Evolutionary conservation across 192 early-diverging fungal genomes (phyloP).

Genomic region (Polychytrium aggregatum): DNA sequence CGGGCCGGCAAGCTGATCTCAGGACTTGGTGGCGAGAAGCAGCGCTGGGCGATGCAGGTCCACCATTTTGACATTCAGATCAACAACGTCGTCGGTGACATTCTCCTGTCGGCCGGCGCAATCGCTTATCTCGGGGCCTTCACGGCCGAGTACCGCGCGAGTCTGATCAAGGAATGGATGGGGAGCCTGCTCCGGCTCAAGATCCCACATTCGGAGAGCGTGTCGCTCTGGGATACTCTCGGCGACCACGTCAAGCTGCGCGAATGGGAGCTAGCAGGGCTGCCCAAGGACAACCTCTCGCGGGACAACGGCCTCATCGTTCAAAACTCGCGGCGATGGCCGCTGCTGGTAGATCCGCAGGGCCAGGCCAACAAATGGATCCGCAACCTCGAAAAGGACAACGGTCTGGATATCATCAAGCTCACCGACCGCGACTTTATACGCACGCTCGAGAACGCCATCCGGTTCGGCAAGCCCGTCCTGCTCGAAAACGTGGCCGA

Average conservation of each 20-base stretch:
- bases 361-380: slow-evolving; percentile 60
- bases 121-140: slow-evolving; percentile 52
- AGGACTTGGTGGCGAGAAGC: slow-evolving; percentile 45
- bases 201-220: slow-evolving; percentile 50
- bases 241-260: slow-evolving; percentile 50
- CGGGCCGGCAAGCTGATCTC: slow-evolving; percentile 48
- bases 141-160: slow-evolving; percentile 38
- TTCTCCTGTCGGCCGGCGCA: slow-evolving; percentile 41
- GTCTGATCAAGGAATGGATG: slow-evolving; percentile 41
- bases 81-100: slow-evolving; percentile 44
- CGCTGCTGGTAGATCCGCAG: slow-evolving; percentile 51
- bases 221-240: slow-evolving; percentile 35
- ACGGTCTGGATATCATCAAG: slow-evolving; percentile 45
- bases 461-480: slow-evolving; percentile 51
- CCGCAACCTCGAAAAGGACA: slow-evolving; percentile 53
- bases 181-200: slow-evolving; percentile 32
- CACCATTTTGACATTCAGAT: slow-evolving; percentile 45
- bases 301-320: slow-evolving; percentile 53
- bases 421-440: slow-evolving; percentile 48
- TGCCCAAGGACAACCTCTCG: slow-evolving; percentile 45
- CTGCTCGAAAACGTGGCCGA: slow-evolving; percentile 46
- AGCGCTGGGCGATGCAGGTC: slow-evolving; percentile 46
- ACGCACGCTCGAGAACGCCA: slow-evolving; percentile 47
- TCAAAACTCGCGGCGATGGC: slow-evolving; percentile 50
- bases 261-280: slow-evolving; percentile 43